A percentile compares a stretch with the other conserved stretches of the same genome.
phyloP scores from a whole-genome alignment of 495 filamentous ascomycete genomes.

The Aspergillus coremiiformis region DNA sequence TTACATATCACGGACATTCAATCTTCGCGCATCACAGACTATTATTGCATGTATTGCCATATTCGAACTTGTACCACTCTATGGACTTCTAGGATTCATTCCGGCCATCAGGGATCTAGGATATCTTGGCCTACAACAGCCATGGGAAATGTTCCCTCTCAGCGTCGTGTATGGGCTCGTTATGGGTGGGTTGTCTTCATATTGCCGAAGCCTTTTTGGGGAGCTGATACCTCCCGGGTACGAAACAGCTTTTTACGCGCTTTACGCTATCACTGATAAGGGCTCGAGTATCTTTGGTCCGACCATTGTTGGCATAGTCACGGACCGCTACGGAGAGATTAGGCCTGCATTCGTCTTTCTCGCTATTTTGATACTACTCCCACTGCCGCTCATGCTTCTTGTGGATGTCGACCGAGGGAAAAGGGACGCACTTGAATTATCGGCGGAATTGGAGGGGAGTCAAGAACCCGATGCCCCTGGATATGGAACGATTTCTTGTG shows the following conservation, averaged over 20 bases:
- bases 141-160: constrained; percentile 95
- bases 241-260: constrained; percentile 91
- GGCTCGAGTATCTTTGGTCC: constrained; percentile 92
- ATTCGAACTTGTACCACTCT: constrained; percentile 88
- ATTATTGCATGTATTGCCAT: constrained; percentile 83
- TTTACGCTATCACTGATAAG: constrained; percentile 97
- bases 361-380: constrained; percentile 71
- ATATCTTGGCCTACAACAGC: constrained; percentile 76
- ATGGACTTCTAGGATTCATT: constrained; percentile 84
- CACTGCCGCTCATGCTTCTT: constrained; percentile 73
- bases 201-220: constrained; percentile 87
- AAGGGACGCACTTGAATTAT: constrained; percentile 64
- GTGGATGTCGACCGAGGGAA: constrained; percentile 89
- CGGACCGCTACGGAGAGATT: constrained; percentile 83
- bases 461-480: constrained; percentile 9
- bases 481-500: constrained; percentile 21
- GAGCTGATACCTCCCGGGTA: constrained; percentile 89
- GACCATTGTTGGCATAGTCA: constrained; percentile 86
- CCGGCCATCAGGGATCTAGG: constrained; percentile 70
- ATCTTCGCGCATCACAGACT: constrained; percentile 69
- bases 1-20: constrained; percentile 57
- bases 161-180: constrained; percentile 89
- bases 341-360: constrained; percentile 91
- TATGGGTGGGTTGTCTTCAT: constrained; percentile 84
- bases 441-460: constrained; percentile 52